Evolutionary conservation across 345 rosid species (phyloP).

Genomic region (Microthlaspi erraticum): DNA sequence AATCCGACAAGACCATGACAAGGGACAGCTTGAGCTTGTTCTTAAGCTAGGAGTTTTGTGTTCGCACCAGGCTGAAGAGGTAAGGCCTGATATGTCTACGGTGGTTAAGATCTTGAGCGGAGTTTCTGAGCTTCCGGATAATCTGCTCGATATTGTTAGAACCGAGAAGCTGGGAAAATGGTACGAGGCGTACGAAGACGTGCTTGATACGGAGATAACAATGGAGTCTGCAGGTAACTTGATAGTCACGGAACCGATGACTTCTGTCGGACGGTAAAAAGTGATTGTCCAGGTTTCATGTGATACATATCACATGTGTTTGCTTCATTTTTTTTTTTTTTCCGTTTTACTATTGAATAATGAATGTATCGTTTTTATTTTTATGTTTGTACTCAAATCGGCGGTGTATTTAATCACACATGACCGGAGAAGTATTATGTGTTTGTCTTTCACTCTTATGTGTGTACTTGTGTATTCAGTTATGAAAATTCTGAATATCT

Average conservation of each 20-base stretch:
- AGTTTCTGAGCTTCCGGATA: conserved; percentile 29
- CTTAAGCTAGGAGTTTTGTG: conserved; percentile 46
- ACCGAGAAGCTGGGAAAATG: conserved; percentile 22
- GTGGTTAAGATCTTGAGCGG: conserved; percentile 38
- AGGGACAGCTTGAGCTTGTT: conserved; percentile 37
- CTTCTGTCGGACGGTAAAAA: conserved; percentile 27
- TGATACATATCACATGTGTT: background rate
- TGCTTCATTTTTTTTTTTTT: too few relatives aligned
- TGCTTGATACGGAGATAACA: background rate
- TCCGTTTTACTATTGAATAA: background rate
- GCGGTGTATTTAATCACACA: conserved; percentile 27
- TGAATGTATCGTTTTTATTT: background rate
- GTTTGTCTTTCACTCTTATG: background rate
- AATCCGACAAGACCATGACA: conserved; percentile 20
- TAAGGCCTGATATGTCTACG: conserved; percentile 42
- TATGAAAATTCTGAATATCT: background rate
- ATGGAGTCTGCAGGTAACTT: conserved; percentile 18
- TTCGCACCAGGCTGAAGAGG: conserved; percentile 35
- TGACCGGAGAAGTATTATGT: background rate
- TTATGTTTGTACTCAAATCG: background rate
- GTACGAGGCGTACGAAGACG: conserved; percentile 5
- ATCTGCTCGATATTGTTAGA: conserved; percentile 19
- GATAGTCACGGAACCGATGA: conserved; percentile 28
- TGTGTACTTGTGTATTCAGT: background rate
- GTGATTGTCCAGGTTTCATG: conserved; percentile 5